Evolutionary conservation across 1,139 yeast species (phyloP), one percentile per base, ranked within the genome.

Genomic region (Geotrichum australiense): DNA sequence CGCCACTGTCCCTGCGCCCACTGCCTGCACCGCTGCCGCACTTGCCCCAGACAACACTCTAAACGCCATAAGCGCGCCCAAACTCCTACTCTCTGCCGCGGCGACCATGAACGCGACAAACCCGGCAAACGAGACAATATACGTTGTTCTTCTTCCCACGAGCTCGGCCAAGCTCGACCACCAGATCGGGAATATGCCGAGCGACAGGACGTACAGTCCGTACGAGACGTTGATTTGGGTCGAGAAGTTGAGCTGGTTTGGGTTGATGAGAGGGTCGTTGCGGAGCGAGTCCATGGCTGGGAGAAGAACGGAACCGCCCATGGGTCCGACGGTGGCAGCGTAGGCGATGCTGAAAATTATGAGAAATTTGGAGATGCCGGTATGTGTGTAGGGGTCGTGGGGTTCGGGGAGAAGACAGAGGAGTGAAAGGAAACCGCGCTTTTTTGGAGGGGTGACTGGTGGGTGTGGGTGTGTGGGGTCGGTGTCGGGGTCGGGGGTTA

Each of bases 1-100:
- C 14, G 84, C 74, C 34, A 86, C 77, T 0, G 94, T 83, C 2
- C 94, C 95, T 0, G 95, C 95, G 1, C 95, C 95, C 5, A 85
- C 86, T 2, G 93, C 77, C 59, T 85, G 95, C 0, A 85, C 94
- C 33, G 89, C 76, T 0, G 94, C 93, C 2, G 89, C 80, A 43
- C 84, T 77, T 0, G 86, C 93, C 46, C 94, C 95, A 37, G 81
- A 71, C 2, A 84, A 59, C 12, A 82, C 74, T 51, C 95, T 69
- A 42, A 85, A 73, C 0, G 74, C 76, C 53, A 85, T 80, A 40
- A 86, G 69, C 37, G 77, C 69, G 1, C 71, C 71, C 30, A 86
- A 79, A 45, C 64, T 69, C 2, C 78, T 80, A 0, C 87, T 66
- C 26, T 80, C 60, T 0, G 94, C 78, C 51, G 86, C 73, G 1